Base-by-base conservation (phyloP, 2,329 filamentous ascomycete genomes). In the Ophiocordyceps polyrhachis-furcata region DNA sequence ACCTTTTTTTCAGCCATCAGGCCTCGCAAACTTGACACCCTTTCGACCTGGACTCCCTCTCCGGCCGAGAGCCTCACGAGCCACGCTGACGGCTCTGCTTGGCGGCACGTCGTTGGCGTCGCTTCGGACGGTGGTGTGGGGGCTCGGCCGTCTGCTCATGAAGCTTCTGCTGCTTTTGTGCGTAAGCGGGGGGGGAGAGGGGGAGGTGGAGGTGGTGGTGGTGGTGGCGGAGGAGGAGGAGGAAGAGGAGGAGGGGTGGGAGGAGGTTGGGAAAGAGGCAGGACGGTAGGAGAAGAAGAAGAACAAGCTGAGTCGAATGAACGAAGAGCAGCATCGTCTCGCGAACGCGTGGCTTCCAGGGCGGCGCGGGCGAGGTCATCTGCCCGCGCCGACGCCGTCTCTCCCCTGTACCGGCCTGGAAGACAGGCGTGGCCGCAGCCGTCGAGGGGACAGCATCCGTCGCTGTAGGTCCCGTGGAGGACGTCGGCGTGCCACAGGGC, bases 401-500 rank as follows among this genome's bases (percentile, higher is more conserved):
- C 70, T 7, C 68, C 62, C 5, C 71, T 66, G 59, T 74, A 77
- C 32, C 62, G 62, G 0, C 74, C 73, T 0, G 74, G 74, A 0
- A 80, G 63, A 48, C 76, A 81, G 25, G 73, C 72, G 51, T 81
- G 76, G 3, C 75, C 70, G 53, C 76, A 81, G 0, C 76, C 76
- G 49, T 79, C 74, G n/a, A 77, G 58, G 2, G 76, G 76, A 49
- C 76, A 81, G 56, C 70, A 77, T 0, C 76, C 76, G 42, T 70
- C 73, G 29, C 69, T 70, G 49, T 57, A 64, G 20, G 60, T 28
- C 6, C 25, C 5, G 25, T 59, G 28, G 52, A 48, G 1, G 55
- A 49, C 1, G 49, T n/a, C 31, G 19, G 19, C 63, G 55, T 80
- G 76, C 76, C 76, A 81, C 2, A 64, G 64, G 45, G 71, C 66